Evolutionary conservation across 2,329 filamentous ascomycete species (phyloP).

Genomic region (Hymenoscyphus fructigenus): DNA sequence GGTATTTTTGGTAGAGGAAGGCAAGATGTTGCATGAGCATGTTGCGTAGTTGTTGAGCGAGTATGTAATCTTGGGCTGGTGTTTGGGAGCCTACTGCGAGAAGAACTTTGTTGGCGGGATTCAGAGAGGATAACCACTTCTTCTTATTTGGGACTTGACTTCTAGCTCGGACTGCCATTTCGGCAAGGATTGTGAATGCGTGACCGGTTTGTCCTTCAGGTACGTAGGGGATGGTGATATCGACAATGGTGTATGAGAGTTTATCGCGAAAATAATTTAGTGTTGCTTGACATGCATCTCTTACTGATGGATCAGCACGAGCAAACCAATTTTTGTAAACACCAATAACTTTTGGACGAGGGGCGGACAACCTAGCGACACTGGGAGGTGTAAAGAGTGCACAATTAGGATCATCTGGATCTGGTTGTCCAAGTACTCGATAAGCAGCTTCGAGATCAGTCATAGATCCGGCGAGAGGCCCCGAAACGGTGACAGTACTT

Average conservation of each 20-base stretch:
- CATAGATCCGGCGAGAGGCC: constrained; percentile 74
- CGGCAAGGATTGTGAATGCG: constrained; percentile 71
- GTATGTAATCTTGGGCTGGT: constrained; percentile 66
- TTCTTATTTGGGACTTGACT: constrained; percentile 32
- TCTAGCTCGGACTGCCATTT: constrained; percentile 55
- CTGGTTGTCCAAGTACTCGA: constrained; percentile 70
- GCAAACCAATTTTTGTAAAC: constrained; percentile 69
- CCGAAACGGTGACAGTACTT: constrained; percentile 60
- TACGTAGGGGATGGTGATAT: constrained; percentile 66
- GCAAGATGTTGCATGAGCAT: constrained; percentile 79
- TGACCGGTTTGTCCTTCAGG: constrained; percentile 74
- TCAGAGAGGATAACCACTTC: constrained; percentile 55
- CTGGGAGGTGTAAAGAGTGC: constrained; percentile 61
- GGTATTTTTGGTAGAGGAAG: constrained; percentile 65
- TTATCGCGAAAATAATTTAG: constrained; percentile 57
- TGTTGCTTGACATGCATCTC: constrained; percentile 58
- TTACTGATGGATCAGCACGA: constrained; percentile 63
- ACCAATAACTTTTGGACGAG: constrained; percentile 62
- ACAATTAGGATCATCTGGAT: constrained; percentile 61
- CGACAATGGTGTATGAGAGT: constrained; percentile 50
- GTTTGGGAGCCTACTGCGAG: constrained; percentile 64
- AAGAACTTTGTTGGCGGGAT: constrained; percentile 67
- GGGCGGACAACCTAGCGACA: constrained; percentile 41
- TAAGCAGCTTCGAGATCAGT: constrained; percentile 81
- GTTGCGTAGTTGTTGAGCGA: constrained; percentile 70